Evolutionary conservation across 2,329 filamentous ascomycete genomes (phyloP).

Genomic region (Teratosphaeria epicoccoides): DNA sequence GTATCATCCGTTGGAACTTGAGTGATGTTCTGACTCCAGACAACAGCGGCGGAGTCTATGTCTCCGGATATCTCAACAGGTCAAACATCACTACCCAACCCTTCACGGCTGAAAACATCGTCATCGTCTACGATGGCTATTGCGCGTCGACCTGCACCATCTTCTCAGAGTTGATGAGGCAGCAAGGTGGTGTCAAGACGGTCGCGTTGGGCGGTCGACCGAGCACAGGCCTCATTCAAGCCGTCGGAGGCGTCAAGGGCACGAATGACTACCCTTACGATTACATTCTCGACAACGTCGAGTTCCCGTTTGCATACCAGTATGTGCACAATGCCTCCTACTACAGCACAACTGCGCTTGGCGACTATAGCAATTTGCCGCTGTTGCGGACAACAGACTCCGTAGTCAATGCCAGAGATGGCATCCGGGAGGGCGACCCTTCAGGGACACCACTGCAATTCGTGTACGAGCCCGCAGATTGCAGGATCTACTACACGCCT

Average conservation of each 20-base stretch:
- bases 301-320: conserved; percentile 15
- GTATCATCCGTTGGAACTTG: conserved; percentile 43
- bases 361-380: conserved; percentile 18
- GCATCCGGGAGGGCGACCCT: conserved; percentile 25
- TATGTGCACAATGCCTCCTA: conserved; percentile 14
- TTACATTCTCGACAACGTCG: conserved; percentile 14
- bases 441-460: conserved; percentile 39
- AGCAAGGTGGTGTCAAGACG: conserved; percentile 33
- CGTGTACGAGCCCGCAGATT: conserved; percentile 39
- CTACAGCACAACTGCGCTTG: conserved; percentile 21
- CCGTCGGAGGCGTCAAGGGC: conserved; percentile 36
- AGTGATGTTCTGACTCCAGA: conserved; percentile 32
- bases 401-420: conserved; percentile 23
- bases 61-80: conserved; percentile 42
- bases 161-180: conserved; percentile 35
- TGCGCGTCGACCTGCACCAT: conserved; percentile 39
- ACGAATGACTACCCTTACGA: conserved; percentile 23
- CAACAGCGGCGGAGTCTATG: conserved; percentile 26
- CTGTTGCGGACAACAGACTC: conserved; percentile 13
- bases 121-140: conserved; percentile 39
- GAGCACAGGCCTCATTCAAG: conserved; percentile 32
- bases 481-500: conserved; percentile 42
- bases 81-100: conserved; percentile 38
- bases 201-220: conserved; percentile 35
- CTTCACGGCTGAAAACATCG: conserved; percentile 48